Base-by-base conservation (phyloP, 1,139 yeast species). In the Taphrina communis region DNA sequence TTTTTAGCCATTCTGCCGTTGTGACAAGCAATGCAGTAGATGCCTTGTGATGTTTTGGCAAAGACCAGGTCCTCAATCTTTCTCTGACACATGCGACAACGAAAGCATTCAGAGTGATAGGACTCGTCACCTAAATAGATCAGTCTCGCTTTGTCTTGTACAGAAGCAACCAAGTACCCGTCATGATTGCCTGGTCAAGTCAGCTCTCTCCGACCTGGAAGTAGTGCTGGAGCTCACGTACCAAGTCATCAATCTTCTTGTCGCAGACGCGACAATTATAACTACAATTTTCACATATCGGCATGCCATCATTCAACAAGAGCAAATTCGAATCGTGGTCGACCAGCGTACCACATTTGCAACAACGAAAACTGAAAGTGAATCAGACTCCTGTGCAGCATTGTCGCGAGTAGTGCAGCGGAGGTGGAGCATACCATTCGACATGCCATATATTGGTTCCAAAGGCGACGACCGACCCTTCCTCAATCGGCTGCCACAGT, bases 21-120 rank as follows among this genome's bases (percentile, higher is more conserved):
- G 78, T 94, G 98, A 77, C 99, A 94, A 51, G 84, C 83, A 90
- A 94, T 90, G 80, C 99, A 94, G 76, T 93, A 94, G 48, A 94
- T 81, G 0, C 99, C 99, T 76, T 90, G 93, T 58, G 95, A 88
- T 0, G 99, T 94, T 76, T 97, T 83, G 35, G 99, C 99, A 76
- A 94, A 95, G 72, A 93, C 83, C 74, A 93, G 81, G 78, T 94
- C 97, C 75, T 90, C 96, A 72, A 94, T 94, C 73, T 89, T 88
- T 73, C 86, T 86, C 76, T 89, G 89, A 80, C 99, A 94, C 73
- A 91, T 88, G 68, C 96, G 86, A 78, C 99, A 94, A 74, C 88
- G 87, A 80, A 94, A 94, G 79, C 99, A 94, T 65, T 84, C 84
- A 6, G 97, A 87, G 78, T 99, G 95, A 77, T 91, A 94, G 3